A percentile compares a stretch with the other conserved stretches of the same genome.
Evolutionary conservation across 768 basidiomycete species (phyloP).

Genomic region (Artomyces pyxidatus): DNA sequence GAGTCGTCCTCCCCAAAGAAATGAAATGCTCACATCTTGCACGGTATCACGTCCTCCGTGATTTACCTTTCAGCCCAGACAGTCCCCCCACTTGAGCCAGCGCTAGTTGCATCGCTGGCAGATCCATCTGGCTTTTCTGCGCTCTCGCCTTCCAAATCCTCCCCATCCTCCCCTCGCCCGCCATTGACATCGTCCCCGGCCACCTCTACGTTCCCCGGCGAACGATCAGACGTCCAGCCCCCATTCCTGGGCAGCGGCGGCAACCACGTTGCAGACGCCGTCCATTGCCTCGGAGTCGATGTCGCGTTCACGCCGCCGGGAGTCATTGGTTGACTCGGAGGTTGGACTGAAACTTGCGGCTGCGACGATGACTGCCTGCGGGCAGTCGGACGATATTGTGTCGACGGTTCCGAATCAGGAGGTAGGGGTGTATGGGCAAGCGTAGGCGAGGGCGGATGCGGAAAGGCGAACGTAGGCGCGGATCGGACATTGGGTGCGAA

Average conservation of each 20-base stretch:
- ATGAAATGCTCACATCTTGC: too few relatives aligned
- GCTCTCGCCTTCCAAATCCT: conserved; percentile 7
- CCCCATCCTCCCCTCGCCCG: not conserved
- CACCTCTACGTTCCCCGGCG: not conserved
- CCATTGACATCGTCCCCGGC: not conserved
- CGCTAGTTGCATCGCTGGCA: too few relatives aligned
- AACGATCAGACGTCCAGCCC: not conserved
- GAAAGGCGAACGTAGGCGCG: conserved; percentile 29
- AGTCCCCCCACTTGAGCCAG: not conserved
- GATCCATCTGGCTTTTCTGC: conserved; percentile 12
- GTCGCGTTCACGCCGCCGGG: not conserved
- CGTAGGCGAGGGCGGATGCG: conserved; percentile 5
- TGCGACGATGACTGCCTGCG: not conserved
- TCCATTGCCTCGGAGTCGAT: not conserved
- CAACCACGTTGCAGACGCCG: not conserved
- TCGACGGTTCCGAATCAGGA: too few relatives aligned
- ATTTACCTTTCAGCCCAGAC: conserved; percentile 7
- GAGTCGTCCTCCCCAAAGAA: too few relatives aligned
- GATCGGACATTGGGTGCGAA: conserved; percentile 28
- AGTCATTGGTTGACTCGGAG: too few relatives aligned
- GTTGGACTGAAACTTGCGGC: not conserved
- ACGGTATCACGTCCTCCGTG: too few relatives aligned
- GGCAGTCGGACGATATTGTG: too few relatives aligned
- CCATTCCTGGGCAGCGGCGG: not conserved
- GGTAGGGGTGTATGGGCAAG: not conserved